These are phyloP conservation scores for Venturia carpophila DNA, from an alignment of 2,329 filamentous ascomycete genomes.

Conservation along the genomic window DNA sequence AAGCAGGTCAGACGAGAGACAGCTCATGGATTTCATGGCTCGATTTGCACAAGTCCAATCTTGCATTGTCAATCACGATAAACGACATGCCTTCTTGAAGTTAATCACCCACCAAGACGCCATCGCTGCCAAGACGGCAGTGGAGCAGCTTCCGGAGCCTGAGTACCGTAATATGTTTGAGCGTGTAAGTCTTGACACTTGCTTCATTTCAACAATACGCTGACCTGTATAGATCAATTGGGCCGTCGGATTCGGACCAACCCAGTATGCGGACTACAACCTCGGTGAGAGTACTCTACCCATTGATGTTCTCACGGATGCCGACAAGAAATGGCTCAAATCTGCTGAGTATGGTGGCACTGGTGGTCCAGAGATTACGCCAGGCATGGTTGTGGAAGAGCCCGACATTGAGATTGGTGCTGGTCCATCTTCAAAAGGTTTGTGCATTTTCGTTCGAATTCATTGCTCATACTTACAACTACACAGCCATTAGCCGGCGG, in stretches of 20 bases:
- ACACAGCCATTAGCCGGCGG: slow-evolving; percentile 21
- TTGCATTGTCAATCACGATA: slow-evolving; percentile 96
- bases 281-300: slow-evolving; percentile 90
- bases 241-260: slow-evolving; percentile 94
- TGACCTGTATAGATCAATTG: slow-evolving; percentile 63
- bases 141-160: slow-evolving; percentile 69
- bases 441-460: slow-evolving; percentile 10
- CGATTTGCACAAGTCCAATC: slow-evolving; percentile 86
- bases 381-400: slow-evolving; percentile 86
- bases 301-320: slow-evolving; percentile 85
- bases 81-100: slow-evolving; percentile 97
- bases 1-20: slow-evolving; percentile 56
- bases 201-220: slow-evolving; percentile 22
- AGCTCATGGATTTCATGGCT: slow-evolving; percentile 72
- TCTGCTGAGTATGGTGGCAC: slow-evolving; percentile 90
- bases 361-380: slow-evolving; percentile 70
- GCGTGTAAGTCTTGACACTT: slow-evolving; percentile 15
- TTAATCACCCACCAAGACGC: slow-evolving; percentile 89
- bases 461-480: slow-evolving; percentile 24
- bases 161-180: slow-evolving; percentile 35
- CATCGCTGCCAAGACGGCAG: slow-evolving; percentile 71
- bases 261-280: slow-evolving; percentile 93
- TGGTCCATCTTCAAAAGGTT: slow-evolving; percentile 87
- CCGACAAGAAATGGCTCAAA: slow-evolving; percentile 94
- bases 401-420: slow-evolving; percentile 98